phyloP scores from a whole-genome alignment of 78 protist species.

The Monocercomonoides exilis region DNA sequence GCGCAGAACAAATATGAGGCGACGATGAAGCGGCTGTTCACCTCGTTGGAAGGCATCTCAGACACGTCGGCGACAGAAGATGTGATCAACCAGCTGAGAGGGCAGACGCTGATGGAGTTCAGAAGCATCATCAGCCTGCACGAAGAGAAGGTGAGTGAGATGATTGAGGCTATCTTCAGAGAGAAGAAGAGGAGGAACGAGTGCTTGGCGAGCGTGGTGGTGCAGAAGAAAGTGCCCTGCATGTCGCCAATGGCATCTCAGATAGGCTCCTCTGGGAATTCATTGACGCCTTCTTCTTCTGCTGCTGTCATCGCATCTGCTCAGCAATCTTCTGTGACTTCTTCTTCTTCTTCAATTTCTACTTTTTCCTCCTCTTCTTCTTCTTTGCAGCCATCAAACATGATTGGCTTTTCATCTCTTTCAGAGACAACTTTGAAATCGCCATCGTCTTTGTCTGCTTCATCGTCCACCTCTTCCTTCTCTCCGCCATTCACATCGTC shows the following conservation, averaged over 20 bases:
- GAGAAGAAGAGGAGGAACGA: not conserved
- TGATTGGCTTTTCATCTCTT: too few relatives aligned
- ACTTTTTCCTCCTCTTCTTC: too few relatives aligned
- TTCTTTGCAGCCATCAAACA: too few relatives aligned
- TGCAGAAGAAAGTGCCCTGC: not conserved
- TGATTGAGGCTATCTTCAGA: not conserved
- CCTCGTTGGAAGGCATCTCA: not conserved
- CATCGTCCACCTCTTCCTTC: too few relatives aligned
- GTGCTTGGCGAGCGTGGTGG: not conserved
- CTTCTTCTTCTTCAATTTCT: too few relatives aligned
- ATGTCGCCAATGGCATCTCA: not conserved
- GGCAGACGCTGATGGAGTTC: not conserved
- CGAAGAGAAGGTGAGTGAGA: not conserved
- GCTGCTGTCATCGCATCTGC: not conserved
- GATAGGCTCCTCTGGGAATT: not conserved
- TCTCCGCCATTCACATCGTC: too few relatives aligned
- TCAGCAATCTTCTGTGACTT: too few relatives aligned
- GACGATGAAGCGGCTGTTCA: not conserved
- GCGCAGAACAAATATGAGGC: not conserved
- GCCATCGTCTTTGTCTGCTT: too few relatives aligned
- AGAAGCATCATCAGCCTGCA: not conserved
- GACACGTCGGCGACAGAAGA: not conserved
- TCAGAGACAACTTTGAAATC: too few relatives aligned
- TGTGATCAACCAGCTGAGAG: not conserved
- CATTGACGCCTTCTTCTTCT: not conserved